Percentiles rank a stretch among this genome's conserved stretches.
These are phyloP conservation scores for Triangularia verruculosa DNA, from an alignment of 2,329 filamentous ascomycete genomes.

Conservation along the genomic window DNA sequence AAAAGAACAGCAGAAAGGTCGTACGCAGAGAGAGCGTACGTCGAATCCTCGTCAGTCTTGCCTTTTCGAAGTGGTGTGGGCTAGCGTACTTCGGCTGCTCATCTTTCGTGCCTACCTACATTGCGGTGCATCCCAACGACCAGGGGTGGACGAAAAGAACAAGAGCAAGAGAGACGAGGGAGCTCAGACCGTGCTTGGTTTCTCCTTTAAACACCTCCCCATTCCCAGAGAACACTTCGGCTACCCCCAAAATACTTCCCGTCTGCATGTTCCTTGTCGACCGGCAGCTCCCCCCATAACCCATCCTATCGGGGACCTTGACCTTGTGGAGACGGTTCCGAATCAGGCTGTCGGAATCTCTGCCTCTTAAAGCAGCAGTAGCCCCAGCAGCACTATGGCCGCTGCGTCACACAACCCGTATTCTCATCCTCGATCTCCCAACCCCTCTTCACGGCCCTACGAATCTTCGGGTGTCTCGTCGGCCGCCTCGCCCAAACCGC, in stretches of 20 bases:
- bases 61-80: neutral
- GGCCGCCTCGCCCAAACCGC: constrained; percentile 56
- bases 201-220: constrained; percentile 19
- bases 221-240: constrained; percentile 16
- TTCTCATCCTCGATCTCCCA: constrained; percentile 60
- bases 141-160: constrained; percentile 15
- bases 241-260: constrained; percentile 21
- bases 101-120: neutral
- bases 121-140: constrained; percentile 10
- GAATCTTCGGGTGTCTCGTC: constrained; percentile 63
- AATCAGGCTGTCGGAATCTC: constrained; percentile 34
- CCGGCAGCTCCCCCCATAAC: constrained; percentile 36
- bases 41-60: neutral
- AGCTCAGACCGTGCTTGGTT: constrained; percentile 11
- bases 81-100: neutral
- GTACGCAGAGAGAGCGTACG: neutral
- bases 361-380: constrained; percentile 30
- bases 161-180: neutral
- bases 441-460: constrained; percentile 59
- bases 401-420: constrained; percentile 56
- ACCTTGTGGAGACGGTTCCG: constrained; percentile 37
- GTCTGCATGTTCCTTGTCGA: constrained; percentile 40
- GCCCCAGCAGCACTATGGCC: constrained; percentile 45
- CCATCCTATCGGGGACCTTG: constrained; percentile 40
- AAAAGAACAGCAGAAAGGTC: neutral